Percentiles rank a stretch among this genome's conserved stretches.
Conservation (phyloP, 2,329 filamentous ascomycete genomes). For the Alternaria incomplexa region DNA sequence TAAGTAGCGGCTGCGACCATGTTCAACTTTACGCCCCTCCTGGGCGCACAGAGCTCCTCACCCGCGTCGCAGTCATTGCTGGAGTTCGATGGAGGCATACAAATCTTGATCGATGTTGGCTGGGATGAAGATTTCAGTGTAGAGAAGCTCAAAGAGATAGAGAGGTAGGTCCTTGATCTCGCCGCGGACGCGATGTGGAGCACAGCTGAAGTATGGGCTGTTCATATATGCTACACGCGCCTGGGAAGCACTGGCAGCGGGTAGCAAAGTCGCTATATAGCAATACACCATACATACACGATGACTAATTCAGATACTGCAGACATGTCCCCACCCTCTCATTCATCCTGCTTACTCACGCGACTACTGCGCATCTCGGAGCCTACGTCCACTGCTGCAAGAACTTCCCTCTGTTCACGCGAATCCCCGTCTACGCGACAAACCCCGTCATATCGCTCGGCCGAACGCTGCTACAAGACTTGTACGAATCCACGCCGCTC, state of each 20-base stretch:
- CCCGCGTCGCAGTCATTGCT: conserved; percentile 92
- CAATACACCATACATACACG: conserved; percentile 6
- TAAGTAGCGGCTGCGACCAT: conserved; percentile 56
- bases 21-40: conserved; percentile 94
- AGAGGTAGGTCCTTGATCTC: conserved; percentile 67
- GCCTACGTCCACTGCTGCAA: conserved; percentile 98
- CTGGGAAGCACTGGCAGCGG: neutral
- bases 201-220: neutral
- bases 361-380: conserved; percentile 87
- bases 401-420: conserved; percentile 87
- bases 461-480: conserved; percentile 85
- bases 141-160: conserved; percentile 81
- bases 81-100: conserved; percentile 95
- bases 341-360: conserved; percentile 91
- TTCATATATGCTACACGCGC: neutral
- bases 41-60: conserved; percentile 88
- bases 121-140: conserved; percentile 94
- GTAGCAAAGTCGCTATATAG: conserved; percentile 13
- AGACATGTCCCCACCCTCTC: conserved; percentile 92
- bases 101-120: conserved; percentile 90
- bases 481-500: conserved; percentile 89
- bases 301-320: conserved; percentile 25
- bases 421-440: conserved; percentile 94
- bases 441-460: conserved; percentile 92
- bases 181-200: conserved; percentile 3